Evolutionary conservation across 495 filamentous ascomycete species (phyloP).

Genomic region (Penicillium subrubescens): DNA sequence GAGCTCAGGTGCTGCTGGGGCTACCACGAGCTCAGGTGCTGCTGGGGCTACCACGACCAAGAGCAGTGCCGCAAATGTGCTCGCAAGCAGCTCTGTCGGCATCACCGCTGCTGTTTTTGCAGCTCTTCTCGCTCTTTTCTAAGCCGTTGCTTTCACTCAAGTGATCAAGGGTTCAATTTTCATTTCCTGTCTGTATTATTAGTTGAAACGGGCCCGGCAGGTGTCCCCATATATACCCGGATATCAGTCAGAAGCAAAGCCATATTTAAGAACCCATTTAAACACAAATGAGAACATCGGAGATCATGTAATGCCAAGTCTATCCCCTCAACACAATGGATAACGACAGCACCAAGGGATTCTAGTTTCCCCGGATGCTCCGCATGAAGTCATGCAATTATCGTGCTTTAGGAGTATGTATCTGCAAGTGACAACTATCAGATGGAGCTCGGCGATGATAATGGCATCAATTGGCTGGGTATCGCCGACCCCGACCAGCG

Average conservation of each 20-base stretch:
- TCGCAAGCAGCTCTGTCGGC: constrained; percentile 4
- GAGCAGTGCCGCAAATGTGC: constrained; percentile 10
- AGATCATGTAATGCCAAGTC: neutral
- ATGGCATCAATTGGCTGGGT: neutral
- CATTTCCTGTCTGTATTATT: constrained; percentile 1
- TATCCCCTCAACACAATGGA: neutral
- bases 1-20: neutral
- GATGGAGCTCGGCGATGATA: neutral
- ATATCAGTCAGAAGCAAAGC: neutral
- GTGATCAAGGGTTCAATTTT: neutral
- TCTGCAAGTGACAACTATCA: neutral
- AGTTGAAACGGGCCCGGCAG: neutral
- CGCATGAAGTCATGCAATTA: neutral
- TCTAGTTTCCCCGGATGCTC: neutral
- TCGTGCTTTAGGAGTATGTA: neutral
- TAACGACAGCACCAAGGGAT: neutral
- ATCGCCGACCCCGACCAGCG: neutral
- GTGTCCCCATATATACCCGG: neutral
- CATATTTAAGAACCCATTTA: neutral
- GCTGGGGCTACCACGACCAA: neutral
- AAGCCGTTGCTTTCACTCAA: neutral
- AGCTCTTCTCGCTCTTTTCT: constrained; percentile 9
- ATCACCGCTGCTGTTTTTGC: constrained; percentile 3
- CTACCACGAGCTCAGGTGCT: neutral
- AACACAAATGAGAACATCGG: neutral